phyloP scores from a whole-genome alignment of 192 early-diverging fungal species.

The Backusella parvicylindrica region DNA sequence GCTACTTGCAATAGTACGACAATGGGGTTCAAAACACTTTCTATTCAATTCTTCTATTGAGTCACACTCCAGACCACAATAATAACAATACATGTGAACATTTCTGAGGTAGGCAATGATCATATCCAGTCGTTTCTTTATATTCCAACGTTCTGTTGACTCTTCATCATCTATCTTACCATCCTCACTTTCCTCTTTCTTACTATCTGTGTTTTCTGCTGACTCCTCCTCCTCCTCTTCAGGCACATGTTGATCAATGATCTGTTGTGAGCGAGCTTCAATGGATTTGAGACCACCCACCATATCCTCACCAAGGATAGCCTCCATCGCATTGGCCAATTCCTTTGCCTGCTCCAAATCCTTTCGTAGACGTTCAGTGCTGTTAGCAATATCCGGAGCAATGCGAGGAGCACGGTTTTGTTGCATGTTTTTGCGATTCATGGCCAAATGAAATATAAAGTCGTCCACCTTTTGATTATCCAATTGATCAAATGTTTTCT shows the following conservation, averaged over 20 bases:
- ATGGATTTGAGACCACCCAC: constrained; percentile 24
- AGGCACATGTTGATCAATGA: constrained; percentile 2
- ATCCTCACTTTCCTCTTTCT: background rate
- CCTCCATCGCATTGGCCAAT: constrained; percentile 57
- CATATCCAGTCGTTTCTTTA: constrained; percentile 64
- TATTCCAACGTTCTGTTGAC: constrained; percentile 18
- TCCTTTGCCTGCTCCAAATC: constrained; percentile 67
- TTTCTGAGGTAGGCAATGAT: constrained; percentile 82
- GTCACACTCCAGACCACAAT: constrained; percentile 82
- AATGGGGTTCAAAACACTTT: constrained; percentile 64
- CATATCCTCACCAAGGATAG: constrained; percentile 33
- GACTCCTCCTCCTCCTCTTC: background rate
- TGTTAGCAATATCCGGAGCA: constrained; percentile 71
- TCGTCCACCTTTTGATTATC: constrained; percentile 55
- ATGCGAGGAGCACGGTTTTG: constrained; percentile 48
- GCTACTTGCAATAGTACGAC: constrained; percentile 34
- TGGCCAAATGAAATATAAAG: constrained; percentile 50
- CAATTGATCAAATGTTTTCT: constrained; percentile 58
- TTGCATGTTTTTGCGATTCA: constrained; percentile 40
- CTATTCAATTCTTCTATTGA: constrained; percentile 82
- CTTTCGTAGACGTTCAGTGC: constrained; percentile 62
- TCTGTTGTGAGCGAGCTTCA: constrained; percentile 23
- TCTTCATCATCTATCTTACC: constrained; percentile 8
- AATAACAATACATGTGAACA: constrained; percentile 96
- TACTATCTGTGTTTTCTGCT: no score